These are phyloP conservation scores for Caryopteris hybrid DNA, from an alignment of 305 asterid species.

Conservation along the genomic window DNA sequence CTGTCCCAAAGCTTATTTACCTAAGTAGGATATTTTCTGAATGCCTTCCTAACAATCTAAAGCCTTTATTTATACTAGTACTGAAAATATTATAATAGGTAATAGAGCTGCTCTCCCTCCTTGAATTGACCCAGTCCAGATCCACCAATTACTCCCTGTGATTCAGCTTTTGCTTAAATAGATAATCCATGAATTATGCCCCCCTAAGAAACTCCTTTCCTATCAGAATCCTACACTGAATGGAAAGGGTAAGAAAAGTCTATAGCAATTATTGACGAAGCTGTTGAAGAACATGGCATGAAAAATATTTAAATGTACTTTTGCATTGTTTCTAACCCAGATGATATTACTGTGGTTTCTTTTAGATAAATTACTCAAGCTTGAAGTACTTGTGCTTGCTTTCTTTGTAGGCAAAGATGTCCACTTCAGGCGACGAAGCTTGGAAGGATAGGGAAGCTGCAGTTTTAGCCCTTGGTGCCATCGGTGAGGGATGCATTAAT, in stretches of 20 bases:
- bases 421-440: conserved; percentile 65
- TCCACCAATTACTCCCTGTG: no score
- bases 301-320: background rate
- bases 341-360: background rate
- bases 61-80: no score
- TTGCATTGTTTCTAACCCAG: background rate
- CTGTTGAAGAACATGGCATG: conserved; percentile 6
- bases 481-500: conserved; percentile 97
- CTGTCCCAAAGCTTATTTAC: no score
- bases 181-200: no score
- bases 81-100: no score
- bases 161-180: no score
- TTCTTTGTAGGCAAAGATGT: conserved; percentile 62
- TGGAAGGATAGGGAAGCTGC: conserved; percentile 99
- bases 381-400: background rate
- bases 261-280: background rate
- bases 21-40: no score
- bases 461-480: conserved; percentile 92
- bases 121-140: no score
- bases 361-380: background rate
- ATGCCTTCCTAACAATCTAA: no score
- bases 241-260: background rate
- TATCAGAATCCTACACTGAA: background rate
- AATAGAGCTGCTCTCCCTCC: no score
- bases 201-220: no score